Evolutionary conservation across 352 stramenopile genomes (phyloP).

Genomic region (Lagenidium sp.): DNA sequence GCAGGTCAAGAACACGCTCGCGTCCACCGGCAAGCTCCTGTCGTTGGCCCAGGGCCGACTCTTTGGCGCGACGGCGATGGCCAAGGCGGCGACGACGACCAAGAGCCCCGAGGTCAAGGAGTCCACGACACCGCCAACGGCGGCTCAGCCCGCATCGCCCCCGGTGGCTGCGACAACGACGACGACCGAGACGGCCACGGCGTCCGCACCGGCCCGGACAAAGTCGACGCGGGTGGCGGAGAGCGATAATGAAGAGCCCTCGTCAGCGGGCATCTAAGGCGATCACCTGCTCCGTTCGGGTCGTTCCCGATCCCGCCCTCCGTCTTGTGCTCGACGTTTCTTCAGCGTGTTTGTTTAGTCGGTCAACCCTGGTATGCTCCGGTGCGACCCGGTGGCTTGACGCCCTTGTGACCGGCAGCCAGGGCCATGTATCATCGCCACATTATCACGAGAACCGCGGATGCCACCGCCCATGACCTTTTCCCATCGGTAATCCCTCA

Average conservation of each 20-base stretch:
- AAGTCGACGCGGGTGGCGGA: constrained; percentile 10
- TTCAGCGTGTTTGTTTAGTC: too few relatives aligned
- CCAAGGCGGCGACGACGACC: background rate
- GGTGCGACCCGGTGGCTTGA: too few relatives aligned
- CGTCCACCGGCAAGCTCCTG: constrained; percentile 14
- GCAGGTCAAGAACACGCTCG: constrained; percentile 33
- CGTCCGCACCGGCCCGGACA: constrained; percentile 1
- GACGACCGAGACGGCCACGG: background rate
- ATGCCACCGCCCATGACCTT: too few relatives aligned
- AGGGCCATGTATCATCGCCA: too few relatives aligned
- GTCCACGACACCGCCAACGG: background rate
- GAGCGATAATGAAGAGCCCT: constrained; percentile 6
- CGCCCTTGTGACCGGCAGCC: too few relatives aligned
- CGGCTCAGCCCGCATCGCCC: background rate
- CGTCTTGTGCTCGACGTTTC: too few relatives aligned
- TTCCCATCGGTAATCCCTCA: too few relatives aligned
- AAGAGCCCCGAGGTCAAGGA: background rate
- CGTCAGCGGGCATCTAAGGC: constrained; percentile 16
- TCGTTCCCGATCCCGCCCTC: too few relatives aligned
- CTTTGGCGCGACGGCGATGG: background rate
- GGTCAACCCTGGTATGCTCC: too few relatives aligned
- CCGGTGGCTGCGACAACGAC: background rate
- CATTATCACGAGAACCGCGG: too few relatives aligned
- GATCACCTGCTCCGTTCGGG: too few relatives aligned
- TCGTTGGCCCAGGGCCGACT: constrained; percentile 9